Conservation (phyloP, 2,329 filamentous ascomycete genomes). For the Fusarium avenaceum region DNA sequence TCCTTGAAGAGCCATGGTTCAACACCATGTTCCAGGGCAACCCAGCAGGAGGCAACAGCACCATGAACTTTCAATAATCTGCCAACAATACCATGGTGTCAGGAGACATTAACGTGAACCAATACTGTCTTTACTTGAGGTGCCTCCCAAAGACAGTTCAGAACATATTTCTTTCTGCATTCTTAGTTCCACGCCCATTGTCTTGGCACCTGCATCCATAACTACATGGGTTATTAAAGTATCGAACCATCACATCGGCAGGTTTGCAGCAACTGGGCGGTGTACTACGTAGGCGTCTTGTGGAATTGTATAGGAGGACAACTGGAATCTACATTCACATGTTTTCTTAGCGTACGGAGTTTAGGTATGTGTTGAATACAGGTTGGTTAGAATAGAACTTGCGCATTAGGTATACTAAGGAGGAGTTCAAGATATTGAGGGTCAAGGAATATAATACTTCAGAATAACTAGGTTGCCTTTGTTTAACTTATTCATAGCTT, state of each 20-base stretch:
- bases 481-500: background rate
- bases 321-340: constrained; percentile 8
- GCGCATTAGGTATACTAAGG: too few species aligned
- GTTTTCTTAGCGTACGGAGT: constrained; percentile 8
- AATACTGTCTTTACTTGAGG: background rate
- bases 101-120: background rate
- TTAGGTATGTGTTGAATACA: background rate
- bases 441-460: too few species aligned
- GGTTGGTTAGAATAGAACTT: background rate
- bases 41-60: constrained; percentile 50
- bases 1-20: constrained; percentile 59
- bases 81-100: background rate
- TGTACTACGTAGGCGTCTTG: constrained; percentile 5
- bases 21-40: constrained; percentile 55
- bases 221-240: constrained; percentile 8
- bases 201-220: background rate
- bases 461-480: background rate
- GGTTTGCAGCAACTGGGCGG: constrained; percentile 5
- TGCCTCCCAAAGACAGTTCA: constrained; percentile 8
- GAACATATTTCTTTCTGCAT: constrained; percentile 3
- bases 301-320: background rate
- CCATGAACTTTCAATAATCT: constrained; percentile 53
- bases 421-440: too few species aligned
- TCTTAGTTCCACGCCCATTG: background rate
- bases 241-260: constrained; percentile 6